A percentile compares a stretch with the other conserved stretches of the same genome.
phyloP scores from a whole-genome alignment of 1,139 yeast species.

The Kluyveromyces marxianus region DNA sequence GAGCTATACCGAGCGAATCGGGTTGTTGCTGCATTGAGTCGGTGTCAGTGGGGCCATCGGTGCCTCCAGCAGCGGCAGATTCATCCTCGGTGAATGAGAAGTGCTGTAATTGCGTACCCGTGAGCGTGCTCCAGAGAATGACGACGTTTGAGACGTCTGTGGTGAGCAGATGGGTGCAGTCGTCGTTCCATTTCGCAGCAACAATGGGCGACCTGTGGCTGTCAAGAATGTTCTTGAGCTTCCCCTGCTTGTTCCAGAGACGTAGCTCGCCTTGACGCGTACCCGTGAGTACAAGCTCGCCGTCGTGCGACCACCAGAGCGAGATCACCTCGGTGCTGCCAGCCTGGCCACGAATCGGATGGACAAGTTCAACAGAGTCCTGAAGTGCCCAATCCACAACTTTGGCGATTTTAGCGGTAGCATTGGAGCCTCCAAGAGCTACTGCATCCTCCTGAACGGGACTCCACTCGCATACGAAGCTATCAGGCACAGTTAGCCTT shows the following conservation, averaged over 20 bases:
- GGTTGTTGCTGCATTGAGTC: too few relatives aligned
- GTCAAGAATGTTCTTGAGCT: constrained; percentile 50
- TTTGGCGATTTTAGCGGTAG: constrained; percentile 31
- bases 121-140: constrained; percentile 47
- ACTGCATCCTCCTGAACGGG: constrained; percentile 31
- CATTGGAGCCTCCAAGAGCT: constrained; percentile 37
- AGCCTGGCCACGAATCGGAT: constrained; percentile 6
- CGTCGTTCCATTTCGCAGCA: constrained; percentile 43
- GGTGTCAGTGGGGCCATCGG: too few relatives aligned
- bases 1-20: constrained; percentile 40
- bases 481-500: constrained; percentile 28
- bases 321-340: constrained; percentile 31
- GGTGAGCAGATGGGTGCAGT: constrained; percentile 33
- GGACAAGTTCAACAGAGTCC: constrained; percentile 16
- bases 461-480: constrained; percentile 35
- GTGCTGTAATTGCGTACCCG: constrained; percentile 43
- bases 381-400: constrained; percentile 7
- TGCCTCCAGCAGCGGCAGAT: not conserved
- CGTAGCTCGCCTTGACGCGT: constrained; percentile 58
- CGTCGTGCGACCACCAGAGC: constrained; percentile 59
- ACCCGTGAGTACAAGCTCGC: constrained; percentile 49
- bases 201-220: constrained; percentile 49
- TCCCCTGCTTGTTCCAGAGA: constrained; percentile 63
- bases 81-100: constrained; percentile 28
- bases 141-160: constrained; percentile 34